Conservation (phyloP, 257 asterid species). For the Solanum commersonii region DNA sequence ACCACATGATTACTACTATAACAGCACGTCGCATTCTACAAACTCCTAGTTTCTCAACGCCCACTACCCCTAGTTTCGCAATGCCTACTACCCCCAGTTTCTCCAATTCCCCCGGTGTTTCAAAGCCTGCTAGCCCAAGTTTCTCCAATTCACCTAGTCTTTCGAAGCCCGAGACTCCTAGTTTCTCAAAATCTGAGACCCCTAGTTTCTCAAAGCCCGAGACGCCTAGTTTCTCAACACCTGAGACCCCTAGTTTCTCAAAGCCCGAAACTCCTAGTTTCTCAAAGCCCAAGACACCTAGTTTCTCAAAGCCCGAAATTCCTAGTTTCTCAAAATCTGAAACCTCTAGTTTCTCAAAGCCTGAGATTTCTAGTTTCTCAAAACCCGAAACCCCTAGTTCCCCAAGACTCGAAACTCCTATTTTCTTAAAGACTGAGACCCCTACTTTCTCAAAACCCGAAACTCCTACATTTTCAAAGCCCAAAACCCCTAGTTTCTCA, state of each 20-base stretch:
- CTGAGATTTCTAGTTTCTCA: rapidly evolving
- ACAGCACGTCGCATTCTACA: neutral
- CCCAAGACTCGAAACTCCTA: too few relatives aligned
- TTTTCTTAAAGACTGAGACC: rapidly evolving
- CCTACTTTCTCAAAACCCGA: too few relatives aligned
- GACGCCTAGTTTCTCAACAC: too few relatives aligned
- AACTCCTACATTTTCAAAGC: neutral
- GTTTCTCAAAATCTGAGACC: neutral
- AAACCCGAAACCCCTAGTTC: too few relatives aligned
- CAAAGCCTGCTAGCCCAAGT: neutral
- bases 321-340: too few relatives aligned
- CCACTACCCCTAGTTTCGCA: neutral
- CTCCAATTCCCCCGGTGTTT: neutral
- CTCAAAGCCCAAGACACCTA: rapidly evolving
- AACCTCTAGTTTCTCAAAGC: neutral
- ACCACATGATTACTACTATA: neutral
- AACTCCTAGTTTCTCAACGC: neutral
- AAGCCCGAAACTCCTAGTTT: too few relatives aligned
- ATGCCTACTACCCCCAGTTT: neutral
- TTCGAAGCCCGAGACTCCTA: neutral
- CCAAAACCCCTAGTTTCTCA: rapidly evolving
- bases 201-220: too few relatives aligned
- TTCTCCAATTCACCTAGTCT: neutral
- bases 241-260: too few relatives aligned
- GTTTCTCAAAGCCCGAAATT: too few relatives aligned